Evolutionary conservation across 345 rosid species (phyloP).

Genomic region (Chamaenerion angustifolium): DNA sequence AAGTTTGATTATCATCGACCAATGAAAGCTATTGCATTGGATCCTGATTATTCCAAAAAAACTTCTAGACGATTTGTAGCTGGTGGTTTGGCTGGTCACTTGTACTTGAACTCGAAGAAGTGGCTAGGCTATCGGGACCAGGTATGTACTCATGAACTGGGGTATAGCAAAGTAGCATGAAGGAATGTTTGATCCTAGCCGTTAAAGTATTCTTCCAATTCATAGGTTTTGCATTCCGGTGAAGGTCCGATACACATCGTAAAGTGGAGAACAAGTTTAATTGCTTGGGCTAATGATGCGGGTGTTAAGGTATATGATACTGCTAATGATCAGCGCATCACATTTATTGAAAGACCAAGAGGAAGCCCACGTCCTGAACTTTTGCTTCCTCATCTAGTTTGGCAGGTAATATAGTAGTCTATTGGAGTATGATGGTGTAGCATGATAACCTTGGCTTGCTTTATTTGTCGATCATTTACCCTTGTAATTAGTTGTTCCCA

Average conservation of each 20-base stretch:
- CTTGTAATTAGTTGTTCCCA: neutral
- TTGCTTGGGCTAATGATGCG: conserved; percentile 99
- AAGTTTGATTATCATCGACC: conserved; percentile 94
- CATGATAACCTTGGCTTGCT: no score
- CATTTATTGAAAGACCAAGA: conserved; percentile 88
- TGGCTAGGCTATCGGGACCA: conserved; percentile 87
- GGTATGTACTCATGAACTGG: conserved; percentile 32
- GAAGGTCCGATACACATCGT: conserved; percentile 97
- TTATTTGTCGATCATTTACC: no score
- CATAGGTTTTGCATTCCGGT: conserved; percentile 87
- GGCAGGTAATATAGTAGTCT: conserved; percentile 62
- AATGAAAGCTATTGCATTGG: conserved; percentile 86
- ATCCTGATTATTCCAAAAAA: conserved; percentile 73
- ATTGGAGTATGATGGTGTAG: neutral
- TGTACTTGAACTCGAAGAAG: conserved; percentile 71
- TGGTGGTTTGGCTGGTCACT: conserved; percentile 96
- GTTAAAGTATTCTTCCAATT: conserved; percentile 6
- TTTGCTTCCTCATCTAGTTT: conserved; percentile 85
- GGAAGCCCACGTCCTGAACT: conserved; percentile 89
- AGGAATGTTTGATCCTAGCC: conserved; percentile 1
- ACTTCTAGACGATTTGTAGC: conserved; percentile 72
- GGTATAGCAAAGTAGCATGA: conserved; percentile 3
- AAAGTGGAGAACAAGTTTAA: conserved; percentile 83
- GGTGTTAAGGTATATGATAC: conserved; percentile 96
- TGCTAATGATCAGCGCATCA: conserved; percentile 75